phyloP scores from a whole-genome alignment of 768 basidiomycete genomes.

The Baorangia bicolor region DNA sequence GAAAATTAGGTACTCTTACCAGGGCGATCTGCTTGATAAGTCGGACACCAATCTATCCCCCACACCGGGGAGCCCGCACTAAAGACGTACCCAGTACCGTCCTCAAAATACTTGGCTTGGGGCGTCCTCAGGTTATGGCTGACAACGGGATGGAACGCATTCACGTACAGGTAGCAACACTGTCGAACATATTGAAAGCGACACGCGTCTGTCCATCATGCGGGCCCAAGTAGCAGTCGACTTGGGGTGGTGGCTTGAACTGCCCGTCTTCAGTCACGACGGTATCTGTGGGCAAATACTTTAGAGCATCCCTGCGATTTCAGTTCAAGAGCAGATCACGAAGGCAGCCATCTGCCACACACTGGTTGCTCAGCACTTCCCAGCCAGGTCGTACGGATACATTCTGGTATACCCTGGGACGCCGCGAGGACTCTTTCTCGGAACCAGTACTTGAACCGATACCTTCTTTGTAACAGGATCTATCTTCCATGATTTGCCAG shows the following conservation, averaged over 20 bases:
- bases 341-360: slow-evolving; percentile 30
- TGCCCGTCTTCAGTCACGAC: slow-evolving; percentile 50
- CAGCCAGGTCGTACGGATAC: slow-evolving; percentile 45
- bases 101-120: slow-evolving; percentile 60
- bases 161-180: slow-evolving; percentile 61
- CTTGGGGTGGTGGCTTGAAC: slow-evolving; percentile 49
- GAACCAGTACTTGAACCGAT: slow-evolving; percentile 22
- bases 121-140: neutral
- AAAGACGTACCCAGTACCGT: slow-evolving; percentile 67
- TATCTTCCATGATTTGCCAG: slow-evolving; percentile 78
- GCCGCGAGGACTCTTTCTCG: slow-evolving; percentile 47
- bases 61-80: slow-evolving; percentile 89
- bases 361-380: slow-evolving; percentile 49
- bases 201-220: slow-evolving; percentile 49
- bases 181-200: slow-evolving; percentile 54
- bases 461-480: slow-evolving; percentile 75
- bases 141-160: slow-evolving; percentile 12
- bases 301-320: slow-evolving; percentile 48
- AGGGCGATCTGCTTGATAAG: slow-evolving; percentile 53
- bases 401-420: slow-evolving; percentile 58
- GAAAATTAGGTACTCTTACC: slow-evolving; percentile 37
- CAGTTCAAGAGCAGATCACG: neutral
- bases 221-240: slow-evolving; percentile 69
- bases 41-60: slow-evolving; percentile 93
- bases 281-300: slow-evolving; percentile 59